phyloP scores from a whole-genome alignment of 2,329 filamentous ascomycete species.

The Aspergillus proliferans region DNA sequence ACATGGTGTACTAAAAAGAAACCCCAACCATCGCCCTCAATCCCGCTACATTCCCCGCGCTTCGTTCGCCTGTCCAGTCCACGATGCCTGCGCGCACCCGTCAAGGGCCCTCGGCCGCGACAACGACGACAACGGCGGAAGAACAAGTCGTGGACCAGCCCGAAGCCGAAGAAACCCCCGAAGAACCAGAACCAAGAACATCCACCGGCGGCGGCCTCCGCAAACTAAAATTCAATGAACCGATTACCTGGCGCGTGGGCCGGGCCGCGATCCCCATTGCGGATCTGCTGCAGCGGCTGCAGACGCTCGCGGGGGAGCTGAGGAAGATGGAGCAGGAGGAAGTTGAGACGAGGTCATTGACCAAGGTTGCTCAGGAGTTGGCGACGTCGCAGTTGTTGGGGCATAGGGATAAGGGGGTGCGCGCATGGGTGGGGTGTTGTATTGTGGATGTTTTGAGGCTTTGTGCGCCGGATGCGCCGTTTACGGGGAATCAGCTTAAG shows the following conservation, averaged over 20 bases:
- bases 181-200: neutral
- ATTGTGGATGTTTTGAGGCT: constrained; percentile 88
- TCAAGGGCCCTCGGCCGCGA: constrained; percentile 26
- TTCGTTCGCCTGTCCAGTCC: constrained; percentile 8
- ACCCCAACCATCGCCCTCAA: constrained; percentile 6
- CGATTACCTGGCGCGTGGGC: constrained; percentile 85
- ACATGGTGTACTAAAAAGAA: constrained; percentile 17
- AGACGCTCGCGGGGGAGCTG: constrained; percentile 75
- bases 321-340: constrained; percentile 81
- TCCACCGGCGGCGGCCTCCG: constrained; percentile 20
- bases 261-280: constrained; percentile 72
- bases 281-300: constrained; percentile 74
- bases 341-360: constrained; percentile 74
- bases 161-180: constrained; percentile 20
- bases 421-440: constrained; percentile 81
- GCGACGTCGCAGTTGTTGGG: constrained; percentile 72
- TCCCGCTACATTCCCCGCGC: constrained; percentile 14
- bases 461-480: constrained; percentile 91
- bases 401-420: constrained; percentile 91
- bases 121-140: constrained; percentile 1
- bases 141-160: constrained; percentile 21
- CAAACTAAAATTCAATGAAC: constrained; percentile 70
- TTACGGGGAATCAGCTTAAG: constrained; percentile 84
- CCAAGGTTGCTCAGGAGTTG: constrained; percentile 76
- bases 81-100: constrained; percentile 41